Evolutionary conservation across 345 rosid genomes (phyloP).

Genomic region (Erodium maritimum): DNA sequence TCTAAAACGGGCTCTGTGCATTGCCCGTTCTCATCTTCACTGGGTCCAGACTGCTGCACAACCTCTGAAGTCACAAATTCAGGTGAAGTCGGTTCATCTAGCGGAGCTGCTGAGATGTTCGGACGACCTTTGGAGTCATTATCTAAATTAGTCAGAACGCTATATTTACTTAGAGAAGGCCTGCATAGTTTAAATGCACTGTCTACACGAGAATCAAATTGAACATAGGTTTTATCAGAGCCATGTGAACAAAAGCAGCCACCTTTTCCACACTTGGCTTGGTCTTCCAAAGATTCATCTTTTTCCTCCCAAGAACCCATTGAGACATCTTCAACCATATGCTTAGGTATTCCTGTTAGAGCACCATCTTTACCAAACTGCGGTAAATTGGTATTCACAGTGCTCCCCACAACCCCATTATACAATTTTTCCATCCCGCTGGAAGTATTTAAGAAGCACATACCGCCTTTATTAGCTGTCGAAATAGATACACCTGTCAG

Average conservation of each 20-base stretch:
- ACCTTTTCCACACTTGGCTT: constrained; percentile 2
- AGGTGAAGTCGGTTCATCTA: constrained; percentile 3
- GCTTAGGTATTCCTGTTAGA: constrained; percentile 5
- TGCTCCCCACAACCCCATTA: constrained; percentile 3
- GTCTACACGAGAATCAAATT: constrained; percentile 2
- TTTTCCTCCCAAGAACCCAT: constrained; percentile 13
- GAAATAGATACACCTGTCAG: constrained; percentile 14
- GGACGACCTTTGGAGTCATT: constrained; percentile 6
- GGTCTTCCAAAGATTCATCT: constrained; percentile 10
- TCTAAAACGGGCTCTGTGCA: no score
- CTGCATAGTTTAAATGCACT: not conserved
- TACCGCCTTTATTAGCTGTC: constrained; percentile 12
- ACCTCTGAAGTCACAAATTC: constrained; percentile 14
- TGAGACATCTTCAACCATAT: constrained; percentile 12
- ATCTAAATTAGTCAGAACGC: constrained; percentile 4
- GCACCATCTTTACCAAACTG: constrained; percentile 9
- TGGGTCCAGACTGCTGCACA: constrained; percentile 15
- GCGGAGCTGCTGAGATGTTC: constrained; percentile 2
- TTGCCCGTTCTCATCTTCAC: constrained; percentile 25
- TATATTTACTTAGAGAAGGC: not conserved
- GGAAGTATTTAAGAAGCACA: constrained; percentile 12
- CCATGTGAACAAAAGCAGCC: not conserved
- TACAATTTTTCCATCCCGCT: constrained; percentile 13
- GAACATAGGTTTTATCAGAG: not conserved
- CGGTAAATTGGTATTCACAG: constrained; percentile 9